Percentiles rank a stretch among this genome's conserved stretches.
Conservation (phyloP, 2,329 filamentous ascomycete genomes). For the Paracamarosporium sp. region DNA sequence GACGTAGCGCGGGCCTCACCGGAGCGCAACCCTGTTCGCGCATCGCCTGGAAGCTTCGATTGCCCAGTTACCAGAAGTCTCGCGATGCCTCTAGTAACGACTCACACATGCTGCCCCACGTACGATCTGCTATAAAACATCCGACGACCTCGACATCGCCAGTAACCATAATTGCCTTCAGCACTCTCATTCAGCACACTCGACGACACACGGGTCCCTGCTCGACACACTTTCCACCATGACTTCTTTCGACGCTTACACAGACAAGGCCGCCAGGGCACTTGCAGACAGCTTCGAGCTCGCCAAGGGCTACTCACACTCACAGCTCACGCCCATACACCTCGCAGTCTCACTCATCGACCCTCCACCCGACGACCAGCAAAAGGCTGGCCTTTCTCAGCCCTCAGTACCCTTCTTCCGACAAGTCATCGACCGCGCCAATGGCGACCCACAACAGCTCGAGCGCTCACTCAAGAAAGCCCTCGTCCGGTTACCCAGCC, state of each 20-base stretch:
- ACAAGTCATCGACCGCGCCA: constrained; percentile 91
- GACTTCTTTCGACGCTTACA: constrained; percentile 87
- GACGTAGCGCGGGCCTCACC: not conserved
- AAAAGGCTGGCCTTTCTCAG: constrained; percentile 61
- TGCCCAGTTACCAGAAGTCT: not conserved
- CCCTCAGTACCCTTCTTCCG: constrained; percentile 77
- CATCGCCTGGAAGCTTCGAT: not conserved
- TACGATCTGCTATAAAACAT: not conserved
- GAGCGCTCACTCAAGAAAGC: constrained; percentile 90
- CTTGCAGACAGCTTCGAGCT: constrained; percentile 87
- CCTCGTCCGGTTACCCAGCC: constrained; percentile 87
- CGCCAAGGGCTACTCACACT: constrained; percentile 88
- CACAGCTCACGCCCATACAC: constrained; percentile 89
- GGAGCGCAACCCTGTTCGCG: not conserved
- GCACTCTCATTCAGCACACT: constrained; percentile 16
- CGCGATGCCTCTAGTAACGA: not conserved
- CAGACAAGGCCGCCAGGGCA: constrained; percentile 88
- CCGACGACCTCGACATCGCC: not conserved
- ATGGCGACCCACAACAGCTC: constrained; percentile 89
- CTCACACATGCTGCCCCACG: not conserved
- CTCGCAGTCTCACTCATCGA: constrained; percentile 84
- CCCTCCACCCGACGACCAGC: constrained; percentile 77
- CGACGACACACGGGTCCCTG: constrained; percentile 19
- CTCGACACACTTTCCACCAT: constrained; percentile 55
- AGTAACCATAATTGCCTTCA: not conserved